Conservation (phyloP, 495 filamentous ascomycete genomes). For the Hamigera avellanea region DNA sequence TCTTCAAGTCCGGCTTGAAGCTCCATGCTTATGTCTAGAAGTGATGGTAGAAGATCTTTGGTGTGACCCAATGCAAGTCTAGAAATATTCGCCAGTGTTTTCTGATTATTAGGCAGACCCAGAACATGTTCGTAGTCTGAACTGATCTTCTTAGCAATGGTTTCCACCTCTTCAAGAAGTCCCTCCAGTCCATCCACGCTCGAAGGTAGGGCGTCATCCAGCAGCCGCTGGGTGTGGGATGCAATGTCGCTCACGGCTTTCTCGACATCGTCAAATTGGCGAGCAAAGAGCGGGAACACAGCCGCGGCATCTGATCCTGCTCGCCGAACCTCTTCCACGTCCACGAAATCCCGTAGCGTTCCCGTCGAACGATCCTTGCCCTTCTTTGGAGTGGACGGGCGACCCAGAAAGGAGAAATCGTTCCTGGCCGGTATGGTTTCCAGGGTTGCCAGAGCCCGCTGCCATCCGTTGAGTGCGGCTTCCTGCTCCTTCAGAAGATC, state of each 20-base stretch:
- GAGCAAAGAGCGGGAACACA: constrained; percentile 40
- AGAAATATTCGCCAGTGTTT: constrained; percentile 67
- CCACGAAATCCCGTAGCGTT: constrained; percentile 63
- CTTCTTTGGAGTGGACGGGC: constrained; percentile 30
- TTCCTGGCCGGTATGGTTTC: constrained; percentile 47
- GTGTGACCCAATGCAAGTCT: constrained; percentile 82
- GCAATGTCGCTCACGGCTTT: constrained; percentile 39
- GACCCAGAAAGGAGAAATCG: constrained; percentile 43
- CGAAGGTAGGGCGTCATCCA: constrained; percentile 20
- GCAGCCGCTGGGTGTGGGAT: constrained; percentile 41
- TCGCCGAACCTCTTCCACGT: constrained; percentile 50
- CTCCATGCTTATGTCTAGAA: constrained; percentile 58
- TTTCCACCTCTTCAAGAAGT: constrained; percentile 75
- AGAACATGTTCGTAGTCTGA: constrained; percentile 77
- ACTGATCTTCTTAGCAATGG: constrained; percentile 71
- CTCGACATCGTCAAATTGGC: constrained; percentile 39
- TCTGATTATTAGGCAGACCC: constrained; percentile 51
- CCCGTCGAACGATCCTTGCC: constrained; percentile 21
- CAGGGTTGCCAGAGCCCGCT: constrained; percentile 50
- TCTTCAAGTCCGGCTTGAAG: constrained; percentile 62
- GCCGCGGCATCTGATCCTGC: constrained; percentile 41
- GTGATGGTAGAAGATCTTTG: constrained; percentile 71
- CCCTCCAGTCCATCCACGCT: constrained; percentile 35
- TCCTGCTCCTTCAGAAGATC: constrained; percentile 61
- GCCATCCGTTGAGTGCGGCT: constrained; percentile 52